phyloP scores from a whole-genome alignment of 306 rosid genomes.

The Gleditsia sinensis region DNA sequence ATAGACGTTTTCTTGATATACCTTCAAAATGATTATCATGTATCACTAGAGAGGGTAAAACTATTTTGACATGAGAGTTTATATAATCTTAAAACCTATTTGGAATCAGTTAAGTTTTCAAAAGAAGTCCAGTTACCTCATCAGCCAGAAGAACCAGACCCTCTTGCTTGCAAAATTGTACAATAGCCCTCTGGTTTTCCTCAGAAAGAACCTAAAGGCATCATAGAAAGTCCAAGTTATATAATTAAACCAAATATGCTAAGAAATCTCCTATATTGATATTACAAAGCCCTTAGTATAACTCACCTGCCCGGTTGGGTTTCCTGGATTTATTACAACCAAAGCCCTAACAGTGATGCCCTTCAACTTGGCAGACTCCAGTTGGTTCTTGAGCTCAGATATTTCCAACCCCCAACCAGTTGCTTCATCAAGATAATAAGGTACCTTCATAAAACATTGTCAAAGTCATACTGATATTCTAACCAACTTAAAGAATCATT shows the following conservation, averaged over 20 bases:
- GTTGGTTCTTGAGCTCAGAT: constrained; percentile 72
- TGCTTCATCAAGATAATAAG: constrained; percentile 86
- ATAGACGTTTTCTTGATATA: constrained; percentile 84
- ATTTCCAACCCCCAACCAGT: constrained; percentile 86
- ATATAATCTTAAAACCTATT: not conserved
- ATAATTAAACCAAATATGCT: constrained; percentile 3
- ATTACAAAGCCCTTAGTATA: constrained; percentile 9
- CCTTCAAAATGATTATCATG: constrained; percentile 43
- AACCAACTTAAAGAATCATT: constrained; percentile 15
- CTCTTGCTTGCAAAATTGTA: constrained; percentile 65
- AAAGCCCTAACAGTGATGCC: constrained; percentile 62
- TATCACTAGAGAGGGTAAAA: not conserved
- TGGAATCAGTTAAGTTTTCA: constrained; percentile 5
- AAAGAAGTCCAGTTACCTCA: constrained; percentile 48
- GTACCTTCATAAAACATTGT: constrained; percentile 58
- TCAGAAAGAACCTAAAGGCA: constrained; percentile 46
- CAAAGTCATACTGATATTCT: constrained; percentile 20
- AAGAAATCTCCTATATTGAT: not conserved
- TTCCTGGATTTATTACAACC: constrained; percentile 70
- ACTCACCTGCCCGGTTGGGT: constrained; percentile 82
- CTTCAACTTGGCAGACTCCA: constrained; percentile 57
- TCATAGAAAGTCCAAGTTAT: constrained; percentile 15
- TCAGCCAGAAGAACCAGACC: constrained; percentile 72
- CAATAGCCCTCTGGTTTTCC: constrained; percentile 57
- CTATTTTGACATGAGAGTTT: not conserved